A percentile compares a stretch with the other conserved stretches of the same genome.
Conservation (phyloP, 1,139 yeast species). For the Scheffersomyces insectosa region DNA sequence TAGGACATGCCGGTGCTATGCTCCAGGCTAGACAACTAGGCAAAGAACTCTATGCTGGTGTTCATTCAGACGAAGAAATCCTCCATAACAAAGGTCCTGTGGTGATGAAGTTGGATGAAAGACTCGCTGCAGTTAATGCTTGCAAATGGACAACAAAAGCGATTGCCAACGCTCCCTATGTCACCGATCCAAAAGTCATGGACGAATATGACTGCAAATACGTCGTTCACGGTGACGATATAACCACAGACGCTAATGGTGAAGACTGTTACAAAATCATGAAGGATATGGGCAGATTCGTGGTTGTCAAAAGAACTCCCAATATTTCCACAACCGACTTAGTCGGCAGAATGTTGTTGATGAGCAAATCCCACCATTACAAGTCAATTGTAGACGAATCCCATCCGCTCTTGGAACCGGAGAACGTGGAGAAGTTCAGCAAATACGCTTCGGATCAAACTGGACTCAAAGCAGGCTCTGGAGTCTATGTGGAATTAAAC, state of each 20-base stretch:
- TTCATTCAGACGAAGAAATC: conserved; percentile 90
- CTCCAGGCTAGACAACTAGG: conserved; percentile 86
- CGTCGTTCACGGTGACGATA: conserved; percentile 97
- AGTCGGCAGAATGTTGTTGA: conserved; percentile 83
- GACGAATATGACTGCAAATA: conserved; percentile 72
- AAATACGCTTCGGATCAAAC: conserved; percentile 67
- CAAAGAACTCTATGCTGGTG: conserved; percentile 76
- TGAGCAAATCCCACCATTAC: conserved; percentile 60
- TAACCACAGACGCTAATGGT: conserved; percentile 94
- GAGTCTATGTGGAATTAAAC: conserved; percentile 49
- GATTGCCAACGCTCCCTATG: conserved; percentile 85
- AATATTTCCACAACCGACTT: conserved; percentile 94
- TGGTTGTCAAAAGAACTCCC: conserved; percentile 89
- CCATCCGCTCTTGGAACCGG: conserved; percentile 37
- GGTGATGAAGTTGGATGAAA: conserved; percentile 81
- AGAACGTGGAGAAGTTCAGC: conserved; percentile 36
- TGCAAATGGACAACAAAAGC: conserved; percentile 86
- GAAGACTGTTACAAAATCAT: conserved; percentile 86
- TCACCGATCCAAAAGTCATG: conserved; percentile 85
- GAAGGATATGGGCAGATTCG: conserved; percentile 82
- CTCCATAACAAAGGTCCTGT: conserved; percentile 84
- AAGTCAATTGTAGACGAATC: conserved; percentile 24
- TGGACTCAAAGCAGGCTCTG: conserved; percentile 62
- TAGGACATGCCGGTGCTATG: conserved; percentile 93
- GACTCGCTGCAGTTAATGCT: conserved; percentile 80